Base-by-base conservation (phyloP, 306 rosid species). In the Prosopis cineraria region DNA sequence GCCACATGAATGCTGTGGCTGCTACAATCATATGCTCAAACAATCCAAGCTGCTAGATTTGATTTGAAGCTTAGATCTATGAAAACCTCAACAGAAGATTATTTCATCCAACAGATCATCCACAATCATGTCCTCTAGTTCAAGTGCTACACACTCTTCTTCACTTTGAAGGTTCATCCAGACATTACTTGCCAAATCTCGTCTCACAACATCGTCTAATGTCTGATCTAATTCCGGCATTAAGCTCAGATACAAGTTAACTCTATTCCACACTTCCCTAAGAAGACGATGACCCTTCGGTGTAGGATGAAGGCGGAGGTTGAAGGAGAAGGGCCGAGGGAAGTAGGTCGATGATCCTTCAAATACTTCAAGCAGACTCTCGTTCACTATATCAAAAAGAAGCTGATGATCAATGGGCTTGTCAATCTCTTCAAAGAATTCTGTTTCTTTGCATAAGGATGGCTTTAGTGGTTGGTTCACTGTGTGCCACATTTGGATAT, bases 91-190 rank as follows among this genome's bases (percentile, higher is more conserved):
- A 30, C 81, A 78, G 70, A 70, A 84, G 17, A 88, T 19, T 1
- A 91, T n/a, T 81, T 96, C 99, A 78, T 90, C 94, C 70, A 96
- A 76, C n/a, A 93, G 82, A 62, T 90, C 91, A 10, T 91, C 89
- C 29, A 93, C 53, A 40, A 96, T 86, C 80, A 87, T 81, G 39
- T 93, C 97, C 86, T 90, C 99, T 16, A 91, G 69, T 74, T 93
- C 96, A 72, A 90, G 91, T 24, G 91, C 87, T 62, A 86, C 90
- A 76, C 59, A 74, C 81, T 93, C 98, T 72, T 81, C 85, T 27
- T 93, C 96, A 68, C 86, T 87, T 62, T 93, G 91, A 69, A 89
- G 84, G 79, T 87, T 87, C 94, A 87, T 91, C 99, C 98, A 96
- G 22, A 86, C 83, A 33, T 79, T 85, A 27, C 72, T 24, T 1